Base-by-base conservation (phyloP, 345 rosid genomes). In the Boechera retrofracta region DNA sequence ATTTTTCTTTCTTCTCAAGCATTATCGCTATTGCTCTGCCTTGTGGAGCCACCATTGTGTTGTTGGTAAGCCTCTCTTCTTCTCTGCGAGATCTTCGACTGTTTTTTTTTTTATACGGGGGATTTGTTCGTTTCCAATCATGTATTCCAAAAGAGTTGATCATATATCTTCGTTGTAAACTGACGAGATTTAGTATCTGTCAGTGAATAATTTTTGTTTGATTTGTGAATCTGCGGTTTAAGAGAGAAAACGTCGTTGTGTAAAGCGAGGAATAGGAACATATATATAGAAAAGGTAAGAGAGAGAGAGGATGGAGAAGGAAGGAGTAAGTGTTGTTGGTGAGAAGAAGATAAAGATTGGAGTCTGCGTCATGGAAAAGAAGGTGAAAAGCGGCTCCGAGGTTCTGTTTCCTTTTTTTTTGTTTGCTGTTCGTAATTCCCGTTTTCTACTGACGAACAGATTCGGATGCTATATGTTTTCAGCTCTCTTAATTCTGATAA, bases 341-440 rank as follows among this genome's bases (percentile, higher is more conserved):
- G 67, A 44, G 49, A 44, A 65, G 84, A 86, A 83, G 89, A 85
- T 88, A 26, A 86, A 55, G 29, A 39, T 88, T 64, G 92, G 92
- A 77, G 87, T 88, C 63, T 88, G 92, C 75, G 92, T 88, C 75
- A 85, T 88, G 92, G 89, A 88, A 85, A 88, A 88, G 92, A 89
- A 84, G 87, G 87, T 84, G 87, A 84, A 82, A 80, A 77, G 85
- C 85, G 87, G 87, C 84, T 61, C 80, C 85, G 87, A 82, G 85
- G 83, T 84, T 78, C 72, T 77, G 47, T 70, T 71, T 72, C 69
- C 73, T 28, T 73, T 79, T 72, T 76, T 10, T 45, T n/a, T 28
- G 29, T 29, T 55, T 55, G 60, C 15, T 67, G 74, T 32, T 77
- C 44, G 72, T 65, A 10, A 77, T 58, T 59, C 29, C 35, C 32